Conservation (phyloP, 371 early-diverging fungal genomes). For the Lichtheimia hyalospora region DNA sequence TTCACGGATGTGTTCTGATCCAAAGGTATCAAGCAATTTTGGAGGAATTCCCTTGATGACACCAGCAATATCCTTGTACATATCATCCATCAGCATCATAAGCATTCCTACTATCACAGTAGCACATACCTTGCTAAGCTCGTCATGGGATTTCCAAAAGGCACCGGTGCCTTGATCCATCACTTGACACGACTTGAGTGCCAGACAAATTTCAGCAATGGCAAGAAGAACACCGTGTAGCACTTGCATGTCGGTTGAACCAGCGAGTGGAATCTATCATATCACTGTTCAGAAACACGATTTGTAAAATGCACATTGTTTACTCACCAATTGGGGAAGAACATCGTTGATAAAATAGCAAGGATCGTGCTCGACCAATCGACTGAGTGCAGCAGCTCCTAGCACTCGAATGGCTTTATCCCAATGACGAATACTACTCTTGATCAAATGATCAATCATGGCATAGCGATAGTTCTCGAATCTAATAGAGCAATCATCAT, state of each 20-base stretch:
- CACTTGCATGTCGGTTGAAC: conserved; percentile 60
- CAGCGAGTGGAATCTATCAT: conserved; percentile 56
- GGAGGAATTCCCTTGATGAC: conserved; percentile 49
- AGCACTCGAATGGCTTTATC: conserved; percentile 79
- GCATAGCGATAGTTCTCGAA: conserved; percentile 72
- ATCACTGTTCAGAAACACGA: no score
- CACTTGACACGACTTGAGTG: conserved; percentile 40
- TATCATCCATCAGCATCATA: no score
- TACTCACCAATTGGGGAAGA: conserved; percentile 44
- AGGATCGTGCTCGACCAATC: conserved; percentile 60
- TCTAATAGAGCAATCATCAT: conserved; percentile 32
- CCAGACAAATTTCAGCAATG: conserved; percentile 68
- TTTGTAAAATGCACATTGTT: background rate
- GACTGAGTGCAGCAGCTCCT: conserved; percentile 70
- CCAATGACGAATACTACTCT: conserved; percentile 78
- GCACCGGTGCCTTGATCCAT: conserved; percentile 10
- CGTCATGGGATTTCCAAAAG: conserved; percentile 27
- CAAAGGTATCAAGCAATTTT: conserved; percentile 64
- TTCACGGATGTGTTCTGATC: conserved; percentile 64
- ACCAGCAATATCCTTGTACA: no score
- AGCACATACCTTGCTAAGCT: conserved; percentile 41
- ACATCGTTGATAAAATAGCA: conserved; percentile 52
- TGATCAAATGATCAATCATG: conserved; percentile 72
- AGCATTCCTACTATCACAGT: conserved; percentile 2
- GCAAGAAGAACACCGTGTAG: conserved; percentile 82